Base-by-base conservation (phyloP, 495 filamentous ascomycete species). In the Aspergillus hancockii region DNA sequence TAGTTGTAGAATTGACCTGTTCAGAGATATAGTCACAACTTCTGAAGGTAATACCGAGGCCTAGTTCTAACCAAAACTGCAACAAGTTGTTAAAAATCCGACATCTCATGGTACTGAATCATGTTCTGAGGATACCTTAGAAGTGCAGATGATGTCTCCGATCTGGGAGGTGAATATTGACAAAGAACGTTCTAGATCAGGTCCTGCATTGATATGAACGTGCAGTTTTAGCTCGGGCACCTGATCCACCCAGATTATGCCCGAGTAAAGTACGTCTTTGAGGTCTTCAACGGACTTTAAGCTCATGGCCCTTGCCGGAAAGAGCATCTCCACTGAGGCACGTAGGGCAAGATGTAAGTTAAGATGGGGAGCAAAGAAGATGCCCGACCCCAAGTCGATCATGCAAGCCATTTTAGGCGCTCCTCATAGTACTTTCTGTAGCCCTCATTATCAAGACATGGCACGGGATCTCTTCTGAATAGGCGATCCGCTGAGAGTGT, bases 11-110 rank as follows among this genome's bases (percentile, higher is more conserved):
- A 9, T 6, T 16, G 23, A 52, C 34, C 0, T 47, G 30, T 9
- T 61, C 36, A 0, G 12, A 10, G 9, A 13, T 34, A 22, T 57
- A 34, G 3, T 62, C 59, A 38, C 46, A 61, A 36, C 58, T 64
- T 53, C 68, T 72, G 50, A 65, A 63, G 8, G 58, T 46, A n/a
- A 66, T 60, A 14, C 49, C 47, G 12, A 75, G 72, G 14, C 67
- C 73, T 31, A 77, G 58, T 3, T 74, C 68, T 3, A 63, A 47
- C 74, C 74, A 79, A 18, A 75, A 52, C 75, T 79, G 41, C 32
- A 14, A 19, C 13, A 4, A 46, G 0, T 49, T 50, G 53, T 60
- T 34, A 40, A 16, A 49, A 49, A 5, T 5, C 21, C 3, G 14
- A 12, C 4, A 21, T 23, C n/a, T 40, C 3, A 53, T 28, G 13